These are phyloP conservation scores for Beta lomatogona DNA, from an alignment of 179 eudicot genomes.

Conservation along the genomic window DNA sequence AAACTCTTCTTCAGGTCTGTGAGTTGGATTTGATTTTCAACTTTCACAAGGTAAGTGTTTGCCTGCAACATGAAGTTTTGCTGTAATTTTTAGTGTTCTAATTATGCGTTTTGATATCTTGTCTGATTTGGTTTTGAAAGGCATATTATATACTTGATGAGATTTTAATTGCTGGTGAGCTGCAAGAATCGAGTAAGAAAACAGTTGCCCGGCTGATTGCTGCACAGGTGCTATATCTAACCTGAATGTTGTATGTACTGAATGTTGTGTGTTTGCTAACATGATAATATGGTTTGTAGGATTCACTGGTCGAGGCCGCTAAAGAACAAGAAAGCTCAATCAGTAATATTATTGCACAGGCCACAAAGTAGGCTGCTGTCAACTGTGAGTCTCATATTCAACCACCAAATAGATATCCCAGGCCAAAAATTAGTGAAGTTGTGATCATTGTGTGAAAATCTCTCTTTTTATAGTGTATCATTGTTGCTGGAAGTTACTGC, in stretches of 20 bases:
- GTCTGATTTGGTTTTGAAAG: slow-evolving; percentile 41
- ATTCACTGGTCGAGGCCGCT: slow-evolving; percentile 86
- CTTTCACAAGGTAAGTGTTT: slow-evolving; percentile 77
- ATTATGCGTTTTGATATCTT: not conserved
- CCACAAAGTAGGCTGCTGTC: slow-evolving; percentile 60
- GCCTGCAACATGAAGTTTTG: slow-evolving; percentile 1
- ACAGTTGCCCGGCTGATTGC: slow-evolving; percentile 83
- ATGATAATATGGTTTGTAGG: slow-evolving; percentile 43
- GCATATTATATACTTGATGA: slow-evolving; percentile 95
- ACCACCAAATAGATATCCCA: not conserved
- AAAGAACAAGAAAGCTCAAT: slow-evolving; percentile 89
- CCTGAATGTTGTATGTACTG: slow-evolving; percentile 1
- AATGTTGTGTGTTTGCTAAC: not conserved
- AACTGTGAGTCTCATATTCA: not conserved
- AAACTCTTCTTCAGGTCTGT: slow-evolving; percentile 60
- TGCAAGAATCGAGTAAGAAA: slow-evolving; percentile 96
- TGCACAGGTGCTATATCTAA: slow-evolving; percentile 56
- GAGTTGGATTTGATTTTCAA: slow-evolving; percentile 94
- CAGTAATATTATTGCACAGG: slow-evolving; percentile 93
- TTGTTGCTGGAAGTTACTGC: not conserved
- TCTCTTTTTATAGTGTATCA: slow-evolving; percentile 1
- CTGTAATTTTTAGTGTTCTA: not conserved
- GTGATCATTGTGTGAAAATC: not conserved
- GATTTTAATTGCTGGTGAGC: slow-evolving; percentile 87
- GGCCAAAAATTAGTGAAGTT: slow-evolving; percentile 4